Percentiles rank a stretch among this genome's conserved stretches.
phyloP scores from a whole-genome alignment of 2,329 filamentous ascomycete species.

The Biscogniauxia marginata region DNA sequence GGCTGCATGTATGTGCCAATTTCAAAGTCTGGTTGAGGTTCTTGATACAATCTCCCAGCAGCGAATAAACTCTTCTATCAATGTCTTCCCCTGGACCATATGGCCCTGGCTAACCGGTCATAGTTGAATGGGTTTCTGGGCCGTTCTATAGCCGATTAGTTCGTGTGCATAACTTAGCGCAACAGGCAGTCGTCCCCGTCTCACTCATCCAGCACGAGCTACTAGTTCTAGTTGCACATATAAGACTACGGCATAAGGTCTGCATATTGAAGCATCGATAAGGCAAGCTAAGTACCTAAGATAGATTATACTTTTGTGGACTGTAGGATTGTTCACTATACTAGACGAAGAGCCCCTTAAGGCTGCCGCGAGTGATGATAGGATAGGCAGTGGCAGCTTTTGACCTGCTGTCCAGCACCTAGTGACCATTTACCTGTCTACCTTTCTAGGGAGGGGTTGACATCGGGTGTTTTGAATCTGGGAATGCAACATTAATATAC shows the following conservation, averaged over 20 bases:
- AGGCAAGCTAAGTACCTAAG: too few species aligned
- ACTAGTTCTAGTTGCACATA: not conserved
- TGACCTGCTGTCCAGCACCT: not conserved
- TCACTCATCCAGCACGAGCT: not conserved
- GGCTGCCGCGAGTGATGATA: not conserved
- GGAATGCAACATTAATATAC: not conserved
- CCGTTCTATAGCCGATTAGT: not conserved
- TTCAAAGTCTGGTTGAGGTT: constrained; percentile 12
- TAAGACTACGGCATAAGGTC: not conserved
- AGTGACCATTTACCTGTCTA: not conserved
- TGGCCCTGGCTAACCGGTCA: constrained; percentile 4
- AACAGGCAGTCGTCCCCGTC: not conserved
- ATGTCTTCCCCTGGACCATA: not conserved
- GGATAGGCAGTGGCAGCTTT: too few species aligned
- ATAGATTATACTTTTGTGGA: too few species aligned
- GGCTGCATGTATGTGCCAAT: constrained; percentile 18
- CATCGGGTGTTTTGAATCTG: not conserved
- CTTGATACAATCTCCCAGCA: constrained; percentile 12
- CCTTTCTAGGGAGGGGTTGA: not conserved
- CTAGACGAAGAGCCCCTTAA: too few species aligned
- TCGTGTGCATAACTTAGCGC: not conserved
- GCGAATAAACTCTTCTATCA: constrained; percentile 10
- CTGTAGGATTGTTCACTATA: too few species aligned
- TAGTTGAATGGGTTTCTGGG: not conserved
- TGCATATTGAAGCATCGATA: not conserved